phyloP scores from a whole-genome alignment of 441 rosid genomes.

The Syzygium malaccense region DNA sequence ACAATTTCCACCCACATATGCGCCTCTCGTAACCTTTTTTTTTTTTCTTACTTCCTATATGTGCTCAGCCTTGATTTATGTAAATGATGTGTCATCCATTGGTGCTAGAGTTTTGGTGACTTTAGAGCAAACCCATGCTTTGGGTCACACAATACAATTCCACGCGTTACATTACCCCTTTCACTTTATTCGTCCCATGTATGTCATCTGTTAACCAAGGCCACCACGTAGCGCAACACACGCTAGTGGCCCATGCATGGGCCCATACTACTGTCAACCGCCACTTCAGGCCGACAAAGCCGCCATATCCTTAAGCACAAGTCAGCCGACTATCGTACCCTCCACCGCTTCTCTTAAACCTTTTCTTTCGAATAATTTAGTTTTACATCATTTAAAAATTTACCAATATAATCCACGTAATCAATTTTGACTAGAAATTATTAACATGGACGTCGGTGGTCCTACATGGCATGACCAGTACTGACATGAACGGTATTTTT shows the following conservation, averaged over 20 bases:
- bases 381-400: too few species aligned
- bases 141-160: neutral
- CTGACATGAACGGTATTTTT: too few species aligned
- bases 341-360: neutral
- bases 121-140: neutral
- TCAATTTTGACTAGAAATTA: too few species aligned
- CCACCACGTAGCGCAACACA: neutral
- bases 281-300: neutral
- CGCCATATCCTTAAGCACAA: neutral
- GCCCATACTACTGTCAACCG: neutral
- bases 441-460: accelerated
- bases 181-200: neutral
- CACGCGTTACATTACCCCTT: neutral
- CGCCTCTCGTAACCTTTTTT: neutral
- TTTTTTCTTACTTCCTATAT: neutral
- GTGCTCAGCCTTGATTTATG: neutral
- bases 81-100: neutral
- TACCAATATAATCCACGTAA: accelerated
- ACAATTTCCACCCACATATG: neutral
- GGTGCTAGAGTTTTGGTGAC: neutral
- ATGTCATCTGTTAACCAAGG: neutral
- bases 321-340: neutral
- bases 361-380: too few species aligned
- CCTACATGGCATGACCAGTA: accelerated
- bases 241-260: neutral